A percentile compares a stretch with the other conserved stretches of the same genome.
Evolutionary conservation across 2,329 filamentous ascomycete species (phyloP).

Genomic region (Xylaria sp.): DNA sequence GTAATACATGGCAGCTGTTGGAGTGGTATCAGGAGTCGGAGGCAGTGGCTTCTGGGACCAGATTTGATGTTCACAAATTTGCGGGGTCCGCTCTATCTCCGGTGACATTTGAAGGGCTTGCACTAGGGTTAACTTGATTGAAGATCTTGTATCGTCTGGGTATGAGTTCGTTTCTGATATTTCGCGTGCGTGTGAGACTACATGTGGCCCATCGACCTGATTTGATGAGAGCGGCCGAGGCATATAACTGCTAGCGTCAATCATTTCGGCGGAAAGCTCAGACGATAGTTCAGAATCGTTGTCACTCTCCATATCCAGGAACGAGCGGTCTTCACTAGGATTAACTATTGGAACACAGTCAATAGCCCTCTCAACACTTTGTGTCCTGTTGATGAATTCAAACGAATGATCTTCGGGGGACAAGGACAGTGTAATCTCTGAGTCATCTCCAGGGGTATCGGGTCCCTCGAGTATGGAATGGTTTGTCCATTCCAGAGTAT

Average conservation of each 20-base stretch:
- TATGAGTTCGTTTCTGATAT: slow-evolving; percentile 14
- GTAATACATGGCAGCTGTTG: slow-evolving; percentile 48
- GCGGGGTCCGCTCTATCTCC: slow-evolving; percentile 44
- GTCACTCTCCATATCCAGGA: slow-evolving; percentile 49
- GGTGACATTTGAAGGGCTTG: slow-evolving; percentile 55
- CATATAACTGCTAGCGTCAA: slow-evolving; percentile 45
- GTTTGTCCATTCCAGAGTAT: slow-evolving; percentile 58
- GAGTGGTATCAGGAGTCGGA: slow-evolving; percentile 57
- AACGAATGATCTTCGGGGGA: slow-evolving; percentile 53
- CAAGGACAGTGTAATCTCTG: slow-evolving; percentile 40
- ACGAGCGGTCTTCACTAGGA: slow-evolving; percentile 35
- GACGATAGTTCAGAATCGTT: slow-evolving; percentile 66
- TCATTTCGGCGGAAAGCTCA: slow-evolving; percentile 61
- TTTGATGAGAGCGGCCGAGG: slow-evolving; percentile 37
- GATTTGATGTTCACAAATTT: slow-evolving; percentile 49
- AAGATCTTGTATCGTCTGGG: slow-evolving; percentile 38
- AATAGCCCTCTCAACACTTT: slow-evolving; percentile 55
- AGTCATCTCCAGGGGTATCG: slow-evolving; percentile 43
- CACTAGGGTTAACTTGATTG: slow-evolving; percentile 54
- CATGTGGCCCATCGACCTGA: slow-evolving; percentile 29
- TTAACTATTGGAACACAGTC: slow-evolving; percentile 41
- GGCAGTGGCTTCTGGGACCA: slow-evolving; percentile 54
- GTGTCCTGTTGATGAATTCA: slow-evolving; percentile 60
- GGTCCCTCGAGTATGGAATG: slow-evolving; percentile 59
- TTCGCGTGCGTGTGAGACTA: slow-evolving; percentile 25